A percentile compares a stretch with the other conserved stretches of the same genome.
phyloP scores from a whole-genome alignment of 495 filamentous ascomycete genomes.

The Annulohypoxylon maeteangense region DNA sequence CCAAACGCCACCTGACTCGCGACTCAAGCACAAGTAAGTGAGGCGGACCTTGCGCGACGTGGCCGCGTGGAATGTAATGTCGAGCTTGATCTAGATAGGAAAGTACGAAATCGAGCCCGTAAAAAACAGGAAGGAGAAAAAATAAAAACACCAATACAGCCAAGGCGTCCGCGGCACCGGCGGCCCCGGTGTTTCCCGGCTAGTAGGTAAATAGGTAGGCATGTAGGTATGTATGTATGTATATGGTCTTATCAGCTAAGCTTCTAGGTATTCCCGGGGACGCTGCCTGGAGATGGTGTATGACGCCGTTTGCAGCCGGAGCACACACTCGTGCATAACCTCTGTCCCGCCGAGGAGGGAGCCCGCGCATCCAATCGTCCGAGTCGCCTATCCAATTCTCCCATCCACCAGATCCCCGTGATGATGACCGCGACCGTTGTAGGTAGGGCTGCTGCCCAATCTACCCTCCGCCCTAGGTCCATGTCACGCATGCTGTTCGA shows the following conservation, averaged over 20 bases:
- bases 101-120: constrained; percentile 11
- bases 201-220: background rate
- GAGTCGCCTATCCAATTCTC: constrained; percentile 43
- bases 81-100: constrained; percentile 38
- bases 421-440: constrained; percentile 55
- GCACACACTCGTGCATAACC: constrained; percentile 28
- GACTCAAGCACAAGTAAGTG: constrained; percentile 7
- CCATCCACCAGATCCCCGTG: constrained; percentile 50
- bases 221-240: too few relatives aligned
- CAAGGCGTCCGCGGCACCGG: constrained; percentile 35
- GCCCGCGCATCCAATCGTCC: constrained; percentile 29
- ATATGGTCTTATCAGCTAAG: constrained; percentile 31
- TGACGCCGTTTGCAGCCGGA: constrained; percentile 43
- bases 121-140: background rate
- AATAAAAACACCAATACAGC: constrained; percentile 15
- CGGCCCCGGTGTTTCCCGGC: constrained; percentile 33
- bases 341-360: constrained; percentile 26
- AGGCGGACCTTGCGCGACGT: constrained; percentile 38
- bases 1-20: constrained; percentile 14
- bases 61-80: constrained; percentile 29
- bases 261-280: constrained; percentile 31
- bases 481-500: constrained; percentile 62
- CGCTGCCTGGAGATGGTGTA: constrained; percentile 32
- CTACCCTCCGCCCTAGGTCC: constrained; percentile 57
- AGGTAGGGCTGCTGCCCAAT: constrained; percentile 61